Evolutionary conservation across 306 rosid genomes (phyloP), one percentile per base, ranked within the genome.

Genomic region (Vigna hirtella): DNA sequence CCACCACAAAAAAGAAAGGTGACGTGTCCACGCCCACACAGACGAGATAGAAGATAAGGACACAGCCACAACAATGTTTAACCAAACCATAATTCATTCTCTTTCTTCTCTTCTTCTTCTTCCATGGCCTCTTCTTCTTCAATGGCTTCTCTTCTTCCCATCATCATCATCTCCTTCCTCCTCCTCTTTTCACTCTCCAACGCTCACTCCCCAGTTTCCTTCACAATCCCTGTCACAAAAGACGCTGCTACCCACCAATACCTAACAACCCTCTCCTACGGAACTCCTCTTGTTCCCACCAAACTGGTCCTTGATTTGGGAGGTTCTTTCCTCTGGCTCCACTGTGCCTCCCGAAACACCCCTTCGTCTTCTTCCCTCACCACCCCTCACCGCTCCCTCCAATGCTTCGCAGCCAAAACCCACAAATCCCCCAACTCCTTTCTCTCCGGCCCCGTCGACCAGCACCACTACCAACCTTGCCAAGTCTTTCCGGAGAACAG

Each of bases 301-400:
- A 76, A 66, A 30, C 87, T 92, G 11, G 90, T 82, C 0, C 43
- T 92, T 1, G 91, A 92, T 76, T 91, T 92, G 26, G 85, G 85
- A 40, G 88, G 82, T 2, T 86, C 87, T 2, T 84, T 74, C 14
- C 57, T 87, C 74, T 92, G 91, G 97, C 82, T 85, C 12, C 83
- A 72, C 42, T 90, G 91, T 17, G 43, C 62, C 1, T 61, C 86
- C 2, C 75, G 76, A 63, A 58, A n/a, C 3, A n/a, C 2, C 0
- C 87, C 85, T 6, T 74, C 89, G 3, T 81, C 91, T 6, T 83
- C 91, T 5, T 22, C 49, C 32, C 74, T 72, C 22, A 55, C 69
- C 40, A 71, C 89, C 18, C 75, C 85, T 0, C 58, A 42, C 32
- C 82, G 80, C 5, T 90, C 95, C 1, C 79, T 88, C 24, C 69